Percentiles rank a stretch among this genome's conserved stretches.
Evolutionary conservation across 1,139 yeast genomes (phyloP).

Genomic region (Scheffersomyces lignicola): DNA sequence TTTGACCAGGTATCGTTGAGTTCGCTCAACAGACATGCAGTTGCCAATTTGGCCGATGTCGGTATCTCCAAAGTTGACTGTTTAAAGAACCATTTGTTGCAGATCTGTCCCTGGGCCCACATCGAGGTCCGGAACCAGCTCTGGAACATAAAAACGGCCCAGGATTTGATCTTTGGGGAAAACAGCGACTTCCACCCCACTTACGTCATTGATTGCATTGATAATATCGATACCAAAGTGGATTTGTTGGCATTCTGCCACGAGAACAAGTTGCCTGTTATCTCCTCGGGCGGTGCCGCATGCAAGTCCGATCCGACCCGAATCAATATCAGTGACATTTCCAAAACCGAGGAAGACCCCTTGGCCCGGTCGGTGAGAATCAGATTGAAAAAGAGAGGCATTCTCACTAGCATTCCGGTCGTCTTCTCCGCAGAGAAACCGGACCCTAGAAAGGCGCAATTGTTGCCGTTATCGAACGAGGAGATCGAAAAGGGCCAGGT

Average conservation of each 20-base stretch:
- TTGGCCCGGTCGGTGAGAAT: conserved; percentile 86
- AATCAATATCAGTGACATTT: conserved; percentile 44
- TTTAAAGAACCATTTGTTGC: conserved; percentile 58
- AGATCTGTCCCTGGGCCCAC: conserved; percentile 89
- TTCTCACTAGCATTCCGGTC: conserved; percentile 74
- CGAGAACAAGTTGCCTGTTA: conserved; percentile 56
- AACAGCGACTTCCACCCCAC: conserved; percentile 56
- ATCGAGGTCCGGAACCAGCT: conserved; percentile 76
- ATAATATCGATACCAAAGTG: conserved; percentile 91
- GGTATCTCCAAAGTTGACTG: conserved; percentile 88
- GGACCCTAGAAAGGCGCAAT: conserved; percentile 86
- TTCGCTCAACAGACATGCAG: conserved; percentile 90
- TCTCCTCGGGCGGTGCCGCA: conserved; percentile 96
- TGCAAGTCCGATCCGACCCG: conserved; percentile 57
- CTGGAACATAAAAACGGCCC: conserved; percentile 70
- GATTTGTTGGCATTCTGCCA: conserved; percentile 79
- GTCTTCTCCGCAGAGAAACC: conserved; percentile 96
- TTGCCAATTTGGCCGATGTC: conserved; percentile 84
- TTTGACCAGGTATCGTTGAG: conserved; percentile 94
- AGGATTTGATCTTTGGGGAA: conserved; percentile 51
- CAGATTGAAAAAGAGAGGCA: conserved; percentile 76
- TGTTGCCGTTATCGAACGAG: conserved; percentile 79
- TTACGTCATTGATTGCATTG: conserved; percentile 90
- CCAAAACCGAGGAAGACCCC: conserved; percentile 84
- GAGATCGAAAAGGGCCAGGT: conserved; percentile 81